Evolutionary conservation across 495 filamentous ascomycete genomes (phyloP).

Genomic region (Letharia columbiana): DNA sequence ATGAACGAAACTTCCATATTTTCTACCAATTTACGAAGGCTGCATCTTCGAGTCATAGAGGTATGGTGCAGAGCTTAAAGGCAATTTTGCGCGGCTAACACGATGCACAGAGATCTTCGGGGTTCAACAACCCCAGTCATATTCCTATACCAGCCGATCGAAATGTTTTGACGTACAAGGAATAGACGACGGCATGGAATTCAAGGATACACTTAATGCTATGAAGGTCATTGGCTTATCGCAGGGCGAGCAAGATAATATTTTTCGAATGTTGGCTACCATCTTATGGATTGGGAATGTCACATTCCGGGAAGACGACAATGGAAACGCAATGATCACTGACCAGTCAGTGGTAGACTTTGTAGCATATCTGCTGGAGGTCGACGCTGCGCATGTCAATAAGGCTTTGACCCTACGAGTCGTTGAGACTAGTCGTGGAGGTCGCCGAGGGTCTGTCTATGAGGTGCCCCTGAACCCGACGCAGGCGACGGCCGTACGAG

Average conservation of each 20-base stretch:
- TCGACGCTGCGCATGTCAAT: conserved; percentile 68
- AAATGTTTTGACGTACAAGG: conserved; percentile 91
- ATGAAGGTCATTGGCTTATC: conserved; percentile 90
- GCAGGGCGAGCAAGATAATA: conserved; percentile 85
- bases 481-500: conserved; percentile 86
- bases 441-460: conserved; percentile 71
- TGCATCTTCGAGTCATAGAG: conserved; percentile 74
- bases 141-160: conserved; percentile 88
- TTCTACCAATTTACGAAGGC: conserved; percentile 99
- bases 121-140: conserved; percentile 83
- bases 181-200: conserved; percentile 88
- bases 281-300: conserved; percentile 95
- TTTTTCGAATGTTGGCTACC: conserved; percentile 91
- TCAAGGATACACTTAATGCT: conserved; percentile 79
- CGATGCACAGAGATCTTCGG: conserved; percentile 56
- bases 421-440: conserved; percentile 80
- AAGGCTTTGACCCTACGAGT: conserved; percentile 85
- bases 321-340: conserved; percentile 72
- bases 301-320: conserved; percentile 76
- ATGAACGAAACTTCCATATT: conserved; percentile 98
- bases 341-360: conserved; percentile 92
- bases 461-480: conserved; percentile 85
- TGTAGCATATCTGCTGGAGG: conserved; percentile 86
- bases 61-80: conserved; percentile 29
- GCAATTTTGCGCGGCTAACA: conserved; percentile 20